phyloP scores from a whole-genome alignment of 2,329 filamentous ascomycete species.

The Cadophora sp. region DNA sequence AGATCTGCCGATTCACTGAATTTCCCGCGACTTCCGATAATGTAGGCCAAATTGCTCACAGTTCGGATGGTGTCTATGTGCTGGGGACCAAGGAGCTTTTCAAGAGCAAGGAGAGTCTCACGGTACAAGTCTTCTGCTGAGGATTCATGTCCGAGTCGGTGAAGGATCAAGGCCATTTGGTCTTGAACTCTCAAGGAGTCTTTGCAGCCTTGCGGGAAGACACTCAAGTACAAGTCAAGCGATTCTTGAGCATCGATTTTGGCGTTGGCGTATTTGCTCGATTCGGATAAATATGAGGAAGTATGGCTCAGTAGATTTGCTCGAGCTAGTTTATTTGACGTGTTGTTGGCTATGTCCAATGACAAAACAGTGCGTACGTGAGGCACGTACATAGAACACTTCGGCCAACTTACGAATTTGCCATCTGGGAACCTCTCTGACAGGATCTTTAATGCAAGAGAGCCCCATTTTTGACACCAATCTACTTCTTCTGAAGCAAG shows the following conservation, averaged over 20 bases:
- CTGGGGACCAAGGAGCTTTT: no score
- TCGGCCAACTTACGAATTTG: neutral
- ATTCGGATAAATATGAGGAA: neutral
- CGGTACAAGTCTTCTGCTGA: no score
- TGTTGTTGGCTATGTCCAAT: neutral
- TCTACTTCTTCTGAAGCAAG: no score
- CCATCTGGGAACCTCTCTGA: neutral
- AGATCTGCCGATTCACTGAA: no score
- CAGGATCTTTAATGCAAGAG: neutral
- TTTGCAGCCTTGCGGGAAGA: neutral
- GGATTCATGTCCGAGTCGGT: neutral
- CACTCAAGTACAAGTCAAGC: neutral
- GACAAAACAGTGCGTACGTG: neutral
- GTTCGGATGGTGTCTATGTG: no score
- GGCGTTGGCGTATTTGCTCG: neutral
- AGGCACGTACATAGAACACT: neutral
- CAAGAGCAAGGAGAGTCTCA: no score
- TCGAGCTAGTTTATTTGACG: neutral
- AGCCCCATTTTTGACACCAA: neutral
- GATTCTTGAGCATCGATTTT: neutral
- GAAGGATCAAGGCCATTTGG: neutral
- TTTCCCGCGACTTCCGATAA: no score
- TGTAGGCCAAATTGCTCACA: no score
- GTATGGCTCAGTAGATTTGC: neutral
- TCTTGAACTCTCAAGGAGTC: neutral